A percentile compares a stretch with the other conserved stretches of the same genome.
Conservation (phyloP, 768 basidiomycete genomes). For the Suillus subaureus region DNA sequence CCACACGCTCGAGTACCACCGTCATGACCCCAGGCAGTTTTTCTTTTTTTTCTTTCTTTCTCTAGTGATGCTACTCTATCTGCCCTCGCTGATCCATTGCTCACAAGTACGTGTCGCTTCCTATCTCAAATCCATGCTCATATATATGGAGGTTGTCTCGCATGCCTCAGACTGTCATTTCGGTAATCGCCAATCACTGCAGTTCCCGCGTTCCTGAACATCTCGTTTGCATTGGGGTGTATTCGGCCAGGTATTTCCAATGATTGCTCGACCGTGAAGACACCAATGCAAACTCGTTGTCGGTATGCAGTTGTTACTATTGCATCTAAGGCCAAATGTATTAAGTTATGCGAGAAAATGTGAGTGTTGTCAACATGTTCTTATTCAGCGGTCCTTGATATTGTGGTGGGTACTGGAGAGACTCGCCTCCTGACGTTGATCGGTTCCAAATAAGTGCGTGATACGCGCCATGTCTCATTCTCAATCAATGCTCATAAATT, state of each 20-base stretch:
- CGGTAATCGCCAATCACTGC: not conserved
- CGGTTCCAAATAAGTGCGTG: too few species aligned
- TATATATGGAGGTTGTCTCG: too few species aligned
- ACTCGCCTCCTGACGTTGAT: not conserved
- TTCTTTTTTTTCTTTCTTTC: not conserved
- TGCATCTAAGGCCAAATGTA: not conserved
- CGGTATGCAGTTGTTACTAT: not conserved
- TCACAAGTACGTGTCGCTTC: not conserved
- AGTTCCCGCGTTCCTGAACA: not conserved
- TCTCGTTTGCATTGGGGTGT: not conserved
- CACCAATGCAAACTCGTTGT: not conserved
- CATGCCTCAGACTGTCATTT: not conserved
- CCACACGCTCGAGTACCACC: not conserved
- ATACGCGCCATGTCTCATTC: not conserved
- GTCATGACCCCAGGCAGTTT: not conserved
- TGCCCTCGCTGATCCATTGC: not conserved
- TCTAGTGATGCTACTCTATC: not conserved
- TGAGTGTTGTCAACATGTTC: not conserved
- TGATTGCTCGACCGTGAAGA: not conserved
- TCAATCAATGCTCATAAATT: too few species aligned
- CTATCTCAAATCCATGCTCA: too few species aligned
- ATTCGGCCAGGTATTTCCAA: rapidly evolving
- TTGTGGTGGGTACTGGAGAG: too few species aligned
- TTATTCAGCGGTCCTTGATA: not conserved
- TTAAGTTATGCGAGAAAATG: not conserved